Conservation (phyloP, 2,329 filamentous ascomycete species). For the Penicillium hordei region DNA sequence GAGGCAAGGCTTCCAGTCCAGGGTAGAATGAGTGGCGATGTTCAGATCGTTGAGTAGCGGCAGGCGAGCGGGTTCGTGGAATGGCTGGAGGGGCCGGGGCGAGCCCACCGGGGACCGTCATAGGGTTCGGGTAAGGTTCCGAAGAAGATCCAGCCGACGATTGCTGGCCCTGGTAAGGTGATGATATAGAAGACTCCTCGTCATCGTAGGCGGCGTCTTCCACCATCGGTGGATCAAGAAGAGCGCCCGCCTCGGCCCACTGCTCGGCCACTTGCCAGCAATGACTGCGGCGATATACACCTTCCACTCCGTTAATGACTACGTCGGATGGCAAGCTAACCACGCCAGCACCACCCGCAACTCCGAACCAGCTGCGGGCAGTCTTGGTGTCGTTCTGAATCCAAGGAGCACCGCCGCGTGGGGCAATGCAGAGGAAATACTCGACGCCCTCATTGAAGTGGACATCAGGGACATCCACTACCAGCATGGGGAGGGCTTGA, state of each 20-base stretch:
- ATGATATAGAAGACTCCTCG: slow-evolving; percentile 41
- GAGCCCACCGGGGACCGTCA: slow-evolving; percentile 33
- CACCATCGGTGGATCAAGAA: slow-evolving; percentile 34
- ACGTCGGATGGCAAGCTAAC: slow-evolving; percentile 64
- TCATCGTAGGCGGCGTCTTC: slow-evolving; percentile 38
- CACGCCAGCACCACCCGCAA: slow-evolving; percentile 62
- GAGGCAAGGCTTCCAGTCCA: slow-evolving; percentile 46
- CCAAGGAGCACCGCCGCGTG: slow-evolving; percentile 51
- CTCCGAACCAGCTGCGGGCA: slow-evolving; percentile 50
- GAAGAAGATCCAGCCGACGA: slow-evolving; percentile 40
- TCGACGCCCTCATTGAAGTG: slow-evolving; percentile 48
- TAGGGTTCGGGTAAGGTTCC: slow-evolving; percentile 34
- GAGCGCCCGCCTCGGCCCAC: slow-evolving; percentile 53
- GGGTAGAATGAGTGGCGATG: slow-evolving; percentile 47
- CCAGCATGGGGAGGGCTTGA: slow-evolving; percentile 50
- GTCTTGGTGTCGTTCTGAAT: slow-evolving; percentile 47
- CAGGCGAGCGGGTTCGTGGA: slow-evolving; percentile 36
- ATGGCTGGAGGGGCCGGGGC: slow-evolving; percentile 39
- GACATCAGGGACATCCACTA: slow-evolving; percentile 50
- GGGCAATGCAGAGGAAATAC: slow-evolving; percentile 52
- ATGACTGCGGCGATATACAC: slow-evolving; percentile 66
- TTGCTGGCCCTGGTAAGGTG: slow-evolving; percentile 39
- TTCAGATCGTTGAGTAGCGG: slow-evolving; percentile 32
- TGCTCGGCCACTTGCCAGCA: slow-evolving; percentile 66
- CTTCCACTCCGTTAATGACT: slow-evolving; percentile 66